These are phyloP conservation scores for Mycena citricolor DNA, from an alignment of 1,284 basidiomycete genomes.

Conservation along the genomic window DNA sequence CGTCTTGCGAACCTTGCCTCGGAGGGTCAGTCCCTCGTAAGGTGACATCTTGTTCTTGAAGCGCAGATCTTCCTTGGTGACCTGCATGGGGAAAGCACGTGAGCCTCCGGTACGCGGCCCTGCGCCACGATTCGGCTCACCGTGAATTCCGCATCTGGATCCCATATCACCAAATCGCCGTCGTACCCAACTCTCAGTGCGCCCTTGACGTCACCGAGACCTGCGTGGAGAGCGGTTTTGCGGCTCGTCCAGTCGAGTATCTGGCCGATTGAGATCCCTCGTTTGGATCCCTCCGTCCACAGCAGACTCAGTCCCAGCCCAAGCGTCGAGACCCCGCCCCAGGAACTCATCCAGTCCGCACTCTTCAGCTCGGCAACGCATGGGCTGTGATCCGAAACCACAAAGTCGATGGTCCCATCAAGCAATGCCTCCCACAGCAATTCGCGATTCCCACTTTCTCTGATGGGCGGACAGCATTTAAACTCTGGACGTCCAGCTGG, in stretches of 20 bases:
- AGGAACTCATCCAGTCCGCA: conserved; percentile 83
- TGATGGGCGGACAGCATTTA: conserved; percentile 96
- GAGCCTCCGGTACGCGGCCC: too few relatives aligned
- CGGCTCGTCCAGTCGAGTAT: conserved; percentile 75
- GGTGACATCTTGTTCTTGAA: conserved; percentile 95
- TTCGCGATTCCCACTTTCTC: conserved; percentile 70
- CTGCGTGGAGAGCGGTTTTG: conserved; percentile 76
- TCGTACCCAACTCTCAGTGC: conserved; percentile 70
- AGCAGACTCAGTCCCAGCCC: conserved; percentile 85
- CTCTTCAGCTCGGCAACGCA: conserved; percentile 82
- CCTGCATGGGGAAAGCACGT: conserved; percentile 42
- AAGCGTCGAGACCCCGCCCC: conserved; percentile 90
- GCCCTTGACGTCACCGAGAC: conserved; percentile 71
- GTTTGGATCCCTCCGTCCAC: conserved; percentile 75
- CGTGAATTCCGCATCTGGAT: conserved; percentile 65
- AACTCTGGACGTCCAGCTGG: conserved; percentile 76
- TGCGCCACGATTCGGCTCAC: conserved; percentile 51
- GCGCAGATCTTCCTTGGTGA: conserved; percentile 67
- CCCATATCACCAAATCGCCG: conserved; percentile 85
- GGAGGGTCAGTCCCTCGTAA: conserved; percentile 73
- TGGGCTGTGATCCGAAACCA: conserved; percentile 93
- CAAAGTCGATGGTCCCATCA: conserved; percentile 82
- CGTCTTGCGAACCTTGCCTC: conserved; percentile 74
- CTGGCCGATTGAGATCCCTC: conserved; percentile 57
- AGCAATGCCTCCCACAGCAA: conserved; percentile 77